Base-by-base conservation (phyloP, 1,284 basidiomycete species). In the Papiliotrema nemorosa region DNA sequence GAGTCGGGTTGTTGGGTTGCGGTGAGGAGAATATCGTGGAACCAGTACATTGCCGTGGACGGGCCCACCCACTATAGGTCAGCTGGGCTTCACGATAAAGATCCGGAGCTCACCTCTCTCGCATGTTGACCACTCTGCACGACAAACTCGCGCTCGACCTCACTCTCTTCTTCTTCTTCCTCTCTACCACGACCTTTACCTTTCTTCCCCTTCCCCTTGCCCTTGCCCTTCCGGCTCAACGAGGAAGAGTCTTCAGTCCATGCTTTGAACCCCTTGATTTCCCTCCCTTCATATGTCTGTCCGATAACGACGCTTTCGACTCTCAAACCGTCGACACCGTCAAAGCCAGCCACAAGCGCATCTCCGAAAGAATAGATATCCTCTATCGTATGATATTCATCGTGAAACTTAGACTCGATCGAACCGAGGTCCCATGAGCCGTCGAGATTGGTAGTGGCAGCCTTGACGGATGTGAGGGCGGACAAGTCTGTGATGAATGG, bases 121-220 rank as follows among this genome's bases (percentile, higher is more conserved):
- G 86, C 86, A 70, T 90, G 88, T 64, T 88, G 86, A 0, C 86
- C 85, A 9, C 85, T 85, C 5, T 82, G 76, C 39, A 90, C 76
- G n/a, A 89, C 80, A 59, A 90, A 81, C 14, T 84, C 74, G 43
- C 62, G 34, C 50, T 51, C 51, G 21, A 57, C 46, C 25, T 61
- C 58, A 22, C 39, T 38, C 33, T 53, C 49, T 14, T 59, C 49
- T 27, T 49, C 36, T 31, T 47, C 53, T 44, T 53, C 27, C 33
- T 45, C 44, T 49, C 52, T 44, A 50, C 18, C 27, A 44, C 37
- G 38, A 45, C 33, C 49, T 52, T 41, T 38, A 40, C 44, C 42
- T 39, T 35, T 43, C 20, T 34, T 45, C 39, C 47, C 44, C 43
- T 50, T 47, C 35, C 3, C 50, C 36, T 21, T 47, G 46, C 14